These are phyloP conservation scores for Phaffomyces thermotolerans DNA, from an alignment of 805 yeast genomes.

Conservation along the genomic window DNA sequence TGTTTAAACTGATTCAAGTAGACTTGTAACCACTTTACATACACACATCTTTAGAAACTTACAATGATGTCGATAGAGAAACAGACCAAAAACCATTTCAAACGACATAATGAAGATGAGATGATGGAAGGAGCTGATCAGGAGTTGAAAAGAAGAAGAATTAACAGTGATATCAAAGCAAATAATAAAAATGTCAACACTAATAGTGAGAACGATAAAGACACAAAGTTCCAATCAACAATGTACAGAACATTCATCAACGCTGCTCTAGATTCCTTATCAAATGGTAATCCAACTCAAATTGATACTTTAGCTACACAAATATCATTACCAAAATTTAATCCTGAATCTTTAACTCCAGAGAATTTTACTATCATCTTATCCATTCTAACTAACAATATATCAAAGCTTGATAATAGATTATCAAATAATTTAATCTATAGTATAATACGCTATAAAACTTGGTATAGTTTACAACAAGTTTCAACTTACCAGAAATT, in stretches of 20 bases:
- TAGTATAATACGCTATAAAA: constrained; percentile 50
- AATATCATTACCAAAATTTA: constrained; percentile 43
- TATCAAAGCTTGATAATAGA: constrained; percentile 50
- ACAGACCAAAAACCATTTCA: constrained; percentile 20
- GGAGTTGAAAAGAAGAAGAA: constrained; percentile 1
- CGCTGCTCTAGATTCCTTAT: constrained; percentile 66
- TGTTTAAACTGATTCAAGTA: too few relatives aligned
- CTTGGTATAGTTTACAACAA: constrained; percentile 52
- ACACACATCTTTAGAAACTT: not conserved
- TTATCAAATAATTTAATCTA: constrained; percentile 46
- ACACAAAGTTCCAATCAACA: constrained; percentile 24
- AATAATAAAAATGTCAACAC: not conserved
- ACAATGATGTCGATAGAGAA: constrained; percentile 24
- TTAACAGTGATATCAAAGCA: not conserved
- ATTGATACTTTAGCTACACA: constrained; percentile 55
- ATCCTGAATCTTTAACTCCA: constrained; percentile 47
- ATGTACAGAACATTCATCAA: constrained; percentile 42
- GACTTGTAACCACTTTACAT: not conserved
- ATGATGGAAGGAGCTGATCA: constrained; percentile 8
- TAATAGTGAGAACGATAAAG: not conserved
- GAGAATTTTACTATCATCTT: constrained; percentile 50
- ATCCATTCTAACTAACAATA: constrained; percentile 51
- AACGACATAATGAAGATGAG: constrained; percentile 20
- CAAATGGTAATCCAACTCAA: constrained; percentile 45
- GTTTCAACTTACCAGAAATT: constrained; percentile 59